phyloP scores from a whole-genome alignment of 2,329 filamentous ascomycete species.

The Fusarium anguioides region DNA sequence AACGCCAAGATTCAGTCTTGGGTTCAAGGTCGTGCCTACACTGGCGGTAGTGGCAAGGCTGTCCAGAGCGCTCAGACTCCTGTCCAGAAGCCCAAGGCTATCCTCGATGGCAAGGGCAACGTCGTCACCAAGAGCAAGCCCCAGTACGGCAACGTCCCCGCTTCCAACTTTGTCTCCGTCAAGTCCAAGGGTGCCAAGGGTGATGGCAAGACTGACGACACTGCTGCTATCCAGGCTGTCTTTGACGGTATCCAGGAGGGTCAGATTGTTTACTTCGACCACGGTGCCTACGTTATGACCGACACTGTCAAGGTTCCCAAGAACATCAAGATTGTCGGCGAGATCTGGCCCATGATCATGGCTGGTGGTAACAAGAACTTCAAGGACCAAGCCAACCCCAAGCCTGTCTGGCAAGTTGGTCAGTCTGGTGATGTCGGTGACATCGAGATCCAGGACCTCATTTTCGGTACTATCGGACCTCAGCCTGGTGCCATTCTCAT shows the following conservation, averaged over 20 bases:
- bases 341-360: constrained; percentile 92
- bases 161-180: constrained; percentile 82
- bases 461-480: constrained; percentile 85
- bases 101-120: constrained; percentile 73
- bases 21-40: constrained; percentile 83
- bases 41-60: constrained; percentile 57
- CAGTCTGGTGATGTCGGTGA: constrained; percentile 78
- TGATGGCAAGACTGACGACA: constrained; percentile 89
- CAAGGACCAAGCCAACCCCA: constrained; percentile 77
- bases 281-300: constrained; percentile 77
- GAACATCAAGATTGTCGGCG: constrained; percentile 87
- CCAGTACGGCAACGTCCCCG: constrained; percentile 78
- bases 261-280: constrained; percentile 79
- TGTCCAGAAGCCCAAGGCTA: constrained; percentile 71
- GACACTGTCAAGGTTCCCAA: constrained; percentile 78
- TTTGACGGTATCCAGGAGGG: constrained; percentile 74
- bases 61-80: constrained; percentile 68
- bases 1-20: constrained; percentile 77
- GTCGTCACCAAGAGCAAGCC: constrained; percentile 89
- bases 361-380: constrained; percentile 79
- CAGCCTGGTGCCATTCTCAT: constrained; percentile 90
- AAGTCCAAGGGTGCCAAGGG: constrained; percentile 86
- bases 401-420: constrained; percentile 88
- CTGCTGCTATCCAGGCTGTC: constrained; percentile 81
- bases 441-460: constrained; percentile 88